phyloP scores from a whole-genome alignment of 2,329 filamentous ascomycete species.

The Penicillium oxalicum region DNA sequence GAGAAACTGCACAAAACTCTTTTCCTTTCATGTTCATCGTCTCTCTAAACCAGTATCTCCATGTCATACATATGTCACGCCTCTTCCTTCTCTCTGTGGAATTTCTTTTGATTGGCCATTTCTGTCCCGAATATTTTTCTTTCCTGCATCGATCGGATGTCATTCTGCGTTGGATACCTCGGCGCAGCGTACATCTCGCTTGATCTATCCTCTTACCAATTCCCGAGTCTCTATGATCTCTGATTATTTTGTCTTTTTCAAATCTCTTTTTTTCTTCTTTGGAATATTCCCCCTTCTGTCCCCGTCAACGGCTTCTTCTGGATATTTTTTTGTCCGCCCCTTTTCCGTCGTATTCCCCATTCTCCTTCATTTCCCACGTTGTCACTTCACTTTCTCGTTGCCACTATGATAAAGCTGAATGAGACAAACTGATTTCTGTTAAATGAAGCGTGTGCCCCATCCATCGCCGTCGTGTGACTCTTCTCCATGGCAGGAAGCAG shows the following conservation, averaged over 20 bases:
- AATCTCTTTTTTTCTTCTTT: constrained; percentile 22
- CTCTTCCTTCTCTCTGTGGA: constrained; percentile 18
- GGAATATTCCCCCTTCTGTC: constrained; percentile 35
- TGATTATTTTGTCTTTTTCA: neutral
- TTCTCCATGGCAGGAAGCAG: constrained; percentile 1
- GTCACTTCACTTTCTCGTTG: constrained; percentile 12
- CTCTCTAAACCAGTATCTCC: constrained; percentile 16
- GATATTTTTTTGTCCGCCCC: no score
- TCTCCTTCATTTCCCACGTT: constrained; percentile 7
- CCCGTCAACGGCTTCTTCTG: constrained; percentile 12
- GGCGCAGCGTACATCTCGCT: constrained; percentile 13
- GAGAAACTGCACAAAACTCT: constrained; percentile 20
- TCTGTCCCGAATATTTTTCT: constrained; percentile 7
- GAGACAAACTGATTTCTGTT: constrained; percentile 8
- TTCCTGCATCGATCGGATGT: constrained; percentile 9
- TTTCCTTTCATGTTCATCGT: constrained; percentile 22
- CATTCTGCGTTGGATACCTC: constrained; percentile 6
- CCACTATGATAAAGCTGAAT: constrained; percentile 18
- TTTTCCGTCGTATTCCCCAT: no score
- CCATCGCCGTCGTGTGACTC: no score
- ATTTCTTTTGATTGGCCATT: constrained; percentile 19
- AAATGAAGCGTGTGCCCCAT: no score
- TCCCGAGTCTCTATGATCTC: no score
- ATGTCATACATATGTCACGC: constrained; percentile 20
- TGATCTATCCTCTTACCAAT: neutral